phyloP scores from a whole-genome alignment of 2,329 filamentous ascomycete genomes.

The Coniochaeta hoffmannii region DNA sequence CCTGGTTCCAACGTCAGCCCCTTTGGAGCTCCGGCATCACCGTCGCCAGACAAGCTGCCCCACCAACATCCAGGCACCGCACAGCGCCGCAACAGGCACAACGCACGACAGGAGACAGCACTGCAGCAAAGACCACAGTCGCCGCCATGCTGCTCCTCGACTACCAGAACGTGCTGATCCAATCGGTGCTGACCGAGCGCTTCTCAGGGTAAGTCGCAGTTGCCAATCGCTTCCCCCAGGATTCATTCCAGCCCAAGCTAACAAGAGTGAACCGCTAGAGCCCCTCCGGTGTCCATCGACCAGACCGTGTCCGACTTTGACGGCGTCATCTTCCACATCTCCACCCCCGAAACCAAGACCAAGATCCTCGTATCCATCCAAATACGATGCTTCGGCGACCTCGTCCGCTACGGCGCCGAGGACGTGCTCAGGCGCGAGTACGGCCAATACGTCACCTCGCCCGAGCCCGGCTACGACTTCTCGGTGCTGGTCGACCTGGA shows the following conservation, averaged over 20 bases:
- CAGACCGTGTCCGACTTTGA: conserved; percentile 99
- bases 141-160: conserved; percentile 82
- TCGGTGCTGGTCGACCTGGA: conserved; percentile 87
- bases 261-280: conserved; percentile 48
- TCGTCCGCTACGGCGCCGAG: conserved; percentile 88
- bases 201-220: conserved; percentile 67
- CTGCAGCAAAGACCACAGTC: conserved; percentile 10
- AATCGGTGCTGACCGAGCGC: conserved; percentile 89
- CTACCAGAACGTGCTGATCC: conserved; percentile 97
- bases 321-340: conserved; percentile 97
- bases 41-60: conserved; percentile 1
- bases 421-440: conserved; percentile 91
- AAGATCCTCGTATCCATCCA: conserved; percentile 92
- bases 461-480: conserved; percentile 93
- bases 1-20: conserved; percentile 1
- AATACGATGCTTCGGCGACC: conserved; percentile 89
- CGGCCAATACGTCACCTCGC: conserved; percentile 77
- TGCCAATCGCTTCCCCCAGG: conserved; percentile 6
- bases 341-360: conserved; percentile 86
- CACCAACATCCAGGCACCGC: conserved; percentile 3
- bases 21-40: background rate
- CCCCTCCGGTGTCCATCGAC: conserved; percentile 81
- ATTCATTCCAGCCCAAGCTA: conserved; percentile 21
- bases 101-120: conserved; percentile 2
- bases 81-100: background rate